A percentile compares a stretch with the other conserved stretches of the same genome.
phyloP scores from a whole-genome alignment of 768 basidiomycete species.

The Brasilioporus rufonigricans region DNA sequence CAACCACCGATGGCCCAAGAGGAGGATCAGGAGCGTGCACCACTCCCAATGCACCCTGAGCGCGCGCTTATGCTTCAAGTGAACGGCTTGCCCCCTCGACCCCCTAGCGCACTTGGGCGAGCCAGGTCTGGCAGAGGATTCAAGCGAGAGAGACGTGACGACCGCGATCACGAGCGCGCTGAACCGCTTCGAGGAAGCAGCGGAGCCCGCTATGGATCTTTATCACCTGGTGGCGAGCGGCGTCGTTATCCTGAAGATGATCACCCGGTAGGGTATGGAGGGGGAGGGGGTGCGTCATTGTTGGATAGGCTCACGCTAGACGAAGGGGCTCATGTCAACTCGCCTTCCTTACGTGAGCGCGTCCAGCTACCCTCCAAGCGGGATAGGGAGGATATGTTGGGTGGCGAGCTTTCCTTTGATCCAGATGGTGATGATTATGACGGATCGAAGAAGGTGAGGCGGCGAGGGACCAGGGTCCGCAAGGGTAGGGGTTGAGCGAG shows the following conservation, averaged over 20 bases:
- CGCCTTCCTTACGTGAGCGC: conserved; percentile 35
- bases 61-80: conserved; percentile 30
- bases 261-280: not conserved
- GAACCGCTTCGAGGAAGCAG: conserved; percentile 19
- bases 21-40: conserved; percentile 9
- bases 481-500: conserved; percentile 17
- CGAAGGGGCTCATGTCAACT: conserved; percentile 8
- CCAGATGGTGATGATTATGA: conserved; percentile 24
- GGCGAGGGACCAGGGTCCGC: conserved; percentile 20
- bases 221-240: conserved; percentile 16
- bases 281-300: conserved; percentile 32
- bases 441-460: conserved; percentile 22
- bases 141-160: conserved; percentile 23
- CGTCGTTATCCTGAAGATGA: conserved; percentile 19
- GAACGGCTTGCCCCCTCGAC: conserved; percentile 30
- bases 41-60: conserved; percentile 29
- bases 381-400: conserved; percentile 29
- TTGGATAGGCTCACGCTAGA: conserved; percentile 38
- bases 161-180: conserved; percentile 17
- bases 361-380: conserved; percentile 38
- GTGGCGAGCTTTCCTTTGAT: conserved; percentile 10
- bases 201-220: not conserved
- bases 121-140: conserved; percentile 13
- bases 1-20: not conserved
- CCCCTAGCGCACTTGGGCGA: conserved; percentile 15